Evolutionary conservation across 176 grass and related monocot genomes (phyloP).

Genomic region (Oryza brachyantha): DNA sequence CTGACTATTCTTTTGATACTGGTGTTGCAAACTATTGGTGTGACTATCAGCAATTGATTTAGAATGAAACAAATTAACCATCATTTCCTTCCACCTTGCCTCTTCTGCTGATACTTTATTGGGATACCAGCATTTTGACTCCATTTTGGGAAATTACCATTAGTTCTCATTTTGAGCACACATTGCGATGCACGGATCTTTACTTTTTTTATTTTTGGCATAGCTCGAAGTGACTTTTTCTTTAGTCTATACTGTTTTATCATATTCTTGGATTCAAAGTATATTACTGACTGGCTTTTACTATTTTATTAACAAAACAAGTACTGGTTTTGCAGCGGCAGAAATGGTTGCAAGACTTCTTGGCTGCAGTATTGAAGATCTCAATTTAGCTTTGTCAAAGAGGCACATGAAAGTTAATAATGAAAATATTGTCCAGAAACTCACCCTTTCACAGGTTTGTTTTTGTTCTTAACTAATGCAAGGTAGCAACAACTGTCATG

Average conservation of each 20-base stretch:
- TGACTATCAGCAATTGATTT: neutral
- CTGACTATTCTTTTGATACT: neutral
- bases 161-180: neutral
- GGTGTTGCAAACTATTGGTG: neutral
- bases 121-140: neutral
- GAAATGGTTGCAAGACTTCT: conserved; percentile 84
- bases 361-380: conserved; percentile 77
- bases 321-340: conserved; percentile 55
- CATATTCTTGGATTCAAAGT: neutral
- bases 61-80: neutral
- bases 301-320: conserved; percentile 11
- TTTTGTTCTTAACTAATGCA: conserved; percentile 25
- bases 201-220: neutral
- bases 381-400: conserved; percentile 77
- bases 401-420: conserved; percentile 95
- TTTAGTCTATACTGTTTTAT: neutral
- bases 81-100: neutral
- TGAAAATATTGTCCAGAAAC: conserved; percentile 97
- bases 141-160: neutral
- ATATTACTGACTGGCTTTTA: neutral
- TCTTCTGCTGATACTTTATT: neutral
- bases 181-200: neutral
- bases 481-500: conserved; percentile 10
- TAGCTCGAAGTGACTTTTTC: neutral
- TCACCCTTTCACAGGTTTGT: conserved; percentile 96